These are phyloP conservation scores for Pittosporum tobira DNA, from an alignment of 129 eudicot species.

Conservation along the genomic window DNA sequence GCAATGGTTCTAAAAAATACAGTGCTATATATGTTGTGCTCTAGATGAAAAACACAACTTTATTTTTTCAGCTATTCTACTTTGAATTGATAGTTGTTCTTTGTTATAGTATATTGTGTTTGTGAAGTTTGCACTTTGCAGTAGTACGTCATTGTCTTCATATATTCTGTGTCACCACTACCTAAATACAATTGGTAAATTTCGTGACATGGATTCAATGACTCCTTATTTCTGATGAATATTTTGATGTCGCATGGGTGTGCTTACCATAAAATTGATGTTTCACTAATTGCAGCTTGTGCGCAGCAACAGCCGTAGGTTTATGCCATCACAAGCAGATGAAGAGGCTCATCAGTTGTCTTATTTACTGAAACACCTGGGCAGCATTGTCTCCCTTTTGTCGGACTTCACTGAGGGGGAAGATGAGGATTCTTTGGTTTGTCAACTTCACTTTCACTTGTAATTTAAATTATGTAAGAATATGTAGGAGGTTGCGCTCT, in stretches of 20 bases:
- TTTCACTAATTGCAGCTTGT: constrained; percentile 58
- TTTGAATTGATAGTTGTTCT: too few relatives aligned
- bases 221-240: not conserved
- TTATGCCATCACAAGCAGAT: constrained; percentile 92
- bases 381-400: constrained; percentile 70
- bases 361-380: constrained; percentile 81
- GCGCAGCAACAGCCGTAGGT: constrained; percentile 85
- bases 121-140: not conserved
- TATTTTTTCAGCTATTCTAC: too few relatives aligned
- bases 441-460: constrained; percentile 15
- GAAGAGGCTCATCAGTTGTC: constrained; percentile 96
- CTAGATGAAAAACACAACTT: too few relatives aligned
- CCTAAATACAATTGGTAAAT: not conserved
- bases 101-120: too few relatives aligned
- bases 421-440: constrained; percentile 81
- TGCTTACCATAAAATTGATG: constrained; percentile 12
- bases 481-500: not conserved
- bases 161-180: not conserved
- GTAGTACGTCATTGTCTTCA: not conserved
- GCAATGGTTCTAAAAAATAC: too few relatives aligned
- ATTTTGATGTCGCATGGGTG: not conserved
- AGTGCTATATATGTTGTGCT: too few relatives aligned
- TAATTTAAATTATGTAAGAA: not conserved
- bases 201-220: not conserved
- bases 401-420: constrained; percentile 69